Base-by-base conservation (phyloP, 805 yeast species). In the Candida ulmi region DNA sequence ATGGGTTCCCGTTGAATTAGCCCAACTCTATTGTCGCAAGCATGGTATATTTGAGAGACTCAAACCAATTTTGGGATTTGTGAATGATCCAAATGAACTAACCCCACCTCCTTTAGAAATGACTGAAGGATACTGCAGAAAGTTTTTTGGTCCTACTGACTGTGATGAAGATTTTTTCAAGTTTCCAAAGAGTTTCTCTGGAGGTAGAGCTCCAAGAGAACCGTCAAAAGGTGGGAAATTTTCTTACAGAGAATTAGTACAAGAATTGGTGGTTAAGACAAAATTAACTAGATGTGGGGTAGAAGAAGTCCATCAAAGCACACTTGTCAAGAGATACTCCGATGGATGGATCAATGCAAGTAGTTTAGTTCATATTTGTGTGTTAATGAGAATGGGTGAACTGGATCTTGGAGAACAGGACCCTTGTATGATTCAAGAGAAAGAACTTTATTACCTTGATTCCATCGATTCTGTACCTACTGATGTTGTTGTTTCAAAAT, bases 301-400 rank as follows among this genome's bases (percentile, higher is more conserved):
- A 12, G 21, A 28, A 11, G 30, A n/a, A 4, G 32, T n/a, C 13
- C 36, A 37, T 21, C 17, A 16, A 5, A 15, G 41, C 3, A 30
- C 31, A 1, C 8, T 55, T 3, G 15, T 43, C 8, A 43, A 52
- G 33, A 40, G 61, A 32, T 24, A 33, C 2, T 55, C 60, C 3
- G 61, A 56, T 39, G 57, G 57, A 8, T 51, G 50, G 51, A 44
- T 54, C 12, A 56, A 54, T 37, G 57, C 47, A 1, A 43, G 42
- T 25, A 5, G 34, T 0, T 21, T 56, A 9, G 44, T 56, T 2
- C 39, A 40, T 5, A 35, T 40, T 9, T 45, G 53, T 31, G 43
- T 47, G 13, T 19, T 54, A 19, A 15, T 50, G 3, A 43, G 55
- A 17, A 40, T 53, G 11, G 36, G 31, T 4, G 48, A 42, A 16